Evolutionary conservation across 1,139 yeast species (phyloP), one percentile per base, ranked within the genome.

Genomic region (Geotrichum aggregatum): DNA sequence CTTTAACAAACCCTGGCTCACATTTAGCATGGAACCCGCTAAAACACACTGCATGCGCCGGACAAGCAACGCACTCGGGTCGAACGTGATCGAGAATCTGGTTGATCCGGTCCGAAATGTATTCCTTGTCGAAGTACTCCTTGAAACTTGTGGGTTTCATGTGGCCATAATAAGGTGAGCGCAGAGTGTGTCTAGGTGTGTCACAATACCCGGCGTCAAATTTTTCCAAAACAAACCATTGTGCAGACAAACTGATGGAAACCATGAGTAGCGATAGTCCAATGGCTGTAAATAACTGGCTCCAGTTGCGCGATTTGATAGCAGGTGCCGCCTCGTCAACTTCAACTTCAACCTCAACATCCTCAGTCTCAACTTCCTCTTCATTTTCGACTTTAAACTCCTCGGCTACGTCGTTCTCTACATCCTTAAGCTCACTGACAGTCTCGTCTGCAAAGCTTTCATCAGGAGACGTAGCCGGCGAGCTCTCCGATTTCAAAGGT

Each of bases 41-140:
- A 56, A 76, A 79, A 66, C 98, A 92, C 48, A 80, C 73, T 1
- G 94, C 95, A 67, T 91, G 85, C 7, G 75, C 76, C 1, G 98
- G 98, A 64, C 98, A 91, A 35, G 79, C 79, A 5, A 77, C 70
- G 68, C 98, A 92, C 1, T 62, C 56, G 2, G 97, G 96, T 51
- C 78, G 77, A 51, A 70, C 57, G n/a, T 51, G 54, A 47, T 67
- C 66, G 39, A 64, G 44, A 3, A 50, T 52, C 16, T 46, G 51
- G 40, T 63, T 59, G 49, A 14, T 57, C 52, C 42, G 67, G 44
- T 60, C 61, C 13, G 52, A 38, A 3, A 51, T 38, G 21, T 54
- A 48, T 24, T 52, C 50, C 28, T 46, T 57, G 11, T 54, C 54
- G 33, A 54, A 54, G 22, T 44, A 50, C 3, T 45, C 56, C 19